phyloP scores from a whole-genome alignment of 805 yeast species.

The Ogataea naganishii region DNA sequence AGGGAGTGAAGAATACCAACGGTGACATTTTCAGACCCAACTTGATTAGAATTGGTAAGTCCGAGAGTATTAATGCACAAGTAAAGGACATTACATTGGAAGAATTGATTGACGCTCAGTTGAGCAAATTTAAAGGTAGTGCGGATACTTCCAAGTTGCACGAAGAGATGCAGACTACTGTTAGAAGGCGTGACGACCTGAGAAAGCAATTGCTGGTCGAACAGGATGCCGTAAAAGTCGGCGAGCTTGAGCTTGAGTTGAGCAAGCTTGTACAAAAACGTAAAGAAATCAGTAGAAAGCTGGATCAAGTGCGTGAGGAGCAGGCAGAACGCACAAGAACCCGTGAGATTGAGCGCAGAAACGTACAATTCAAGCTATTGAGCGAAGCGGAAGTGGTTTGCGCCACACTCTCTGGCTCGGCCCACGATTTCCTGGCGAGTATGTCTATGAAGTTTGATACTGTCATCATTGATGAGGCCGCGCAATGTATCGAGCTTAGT shows the following conservation, averaged over 20 bases:
- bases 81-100: slow-evolving; percentile 82
- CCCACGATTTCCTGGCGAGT: slow-evolving; percentile 75
- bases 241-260: slow-evolving; percentile 38
- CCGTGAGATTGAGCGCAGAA: slow-evolving; percentile 69
- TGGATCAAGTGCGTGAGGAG: slow-evolving; percentile 74
- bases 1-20: slow-evolving; percentile 52
- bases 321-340: slow-evolving; percentile 61
- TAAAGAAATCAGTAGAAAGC: slow-evolving; percentile 59
- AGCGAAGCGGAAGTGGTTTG: slow-evolving; percentile 79
- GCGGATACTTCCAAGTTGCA: slow-evolving; percentile 32
- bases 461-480: slow-evolving; percentile 94
- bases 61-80: slow-evolving; percentile 77
- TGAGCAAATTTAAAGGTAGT: slow-evolving; percentile 31
- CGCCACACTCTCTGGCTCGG: slow-evolving; percentile 88
- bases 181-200: slow-evolving; percentile 49
- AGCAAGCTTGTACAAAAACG: slow-evolving; percentile 52
- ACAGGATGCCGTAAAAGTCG: slow-evolving; percentile 32
- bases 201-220: slow-evolving; percentile 29
- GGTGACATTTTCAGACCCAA: slow-evolving; percentile 52
- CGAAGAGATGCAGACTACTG: slow-evolving; percentile 40
- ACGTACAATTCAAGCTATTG: slow-evolving; percentile 64
- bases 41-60: slow-evolving; percentile 80
- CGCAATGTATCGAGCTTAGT: slow-evolving; percentile 91
- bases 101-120: slow-evolving; percentile 64
- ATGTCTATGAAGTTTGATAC: slow-evolving; percentile 77